phyloP scores from a whole-genome alignment of 352 stramenopile species.

The Elongisporangium prolatum region DNA sequence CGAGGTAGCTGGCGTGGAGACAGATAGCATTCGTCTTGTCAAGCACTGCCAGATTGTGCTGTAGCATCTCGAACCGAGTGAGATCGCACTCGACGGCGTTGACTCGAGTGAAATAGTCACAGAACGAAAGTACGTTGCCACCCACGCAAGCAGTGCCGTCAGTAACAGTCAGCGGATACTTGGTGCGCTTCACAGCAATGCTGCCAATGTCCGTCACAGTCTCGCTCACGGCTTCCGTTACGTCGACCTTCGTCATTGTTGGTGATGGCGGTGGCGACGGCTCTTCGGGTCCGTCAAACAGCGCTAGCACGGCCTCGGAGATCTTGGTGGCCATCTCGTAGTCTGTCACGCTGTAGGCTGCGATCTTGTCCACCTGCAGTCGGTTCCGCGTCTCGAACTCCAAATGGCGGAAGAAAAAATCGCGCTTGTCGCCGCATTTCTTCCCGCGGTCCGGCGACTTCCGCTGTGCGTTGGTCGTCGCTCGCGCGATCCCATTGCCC shows the following conservation, averaged over 20 bases:
- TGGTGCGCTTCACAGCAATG: conserved; percentile 13
- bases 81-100: conserved; percentile 70
- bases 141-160: conserved; percentile 79
- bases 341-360: conserved; percentile 75
- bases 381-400: conserved; percentile 56
- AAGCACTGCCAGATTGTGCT: conserved; percentile 65
- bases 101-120: conserved; percentile 68
- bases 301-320: conserved; percentile 45
- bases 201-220: conserved; percentile 2
- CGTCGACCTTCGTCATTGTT: conserved; percentile 5
- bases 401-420: conserved; percentile 82
- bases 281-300: conserved; percentile 25
- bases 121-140: conserved; percentile 80
- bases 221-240: conserved; percentile 8
- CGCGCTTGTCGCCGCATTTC: conserved; percentile 78
- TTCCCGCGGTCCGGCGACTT: conserved; percentile 6
- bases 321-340: conserved; percentile 78
- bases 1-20: conserved; percentile 56
- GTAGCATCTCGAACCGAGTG: conserved; percentile 63
- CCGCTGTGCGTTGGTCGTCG: conserved; percentile 7
- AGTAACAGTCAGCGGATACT: conserved; percentile 51
- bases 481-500: conserved; percentile 4
- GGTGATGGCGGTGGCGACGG: neutral
- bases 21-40: conserved; percentile 55
- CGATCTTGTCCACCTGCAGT: conserved; percentile 76